Percentiles rank a stretch among this genome's conserved stretches.
Evolutionary conservation across 2,329 filamentous ascomycete genomes (phyloP).

Genomic region (Ascomycota sp.): DNA sequence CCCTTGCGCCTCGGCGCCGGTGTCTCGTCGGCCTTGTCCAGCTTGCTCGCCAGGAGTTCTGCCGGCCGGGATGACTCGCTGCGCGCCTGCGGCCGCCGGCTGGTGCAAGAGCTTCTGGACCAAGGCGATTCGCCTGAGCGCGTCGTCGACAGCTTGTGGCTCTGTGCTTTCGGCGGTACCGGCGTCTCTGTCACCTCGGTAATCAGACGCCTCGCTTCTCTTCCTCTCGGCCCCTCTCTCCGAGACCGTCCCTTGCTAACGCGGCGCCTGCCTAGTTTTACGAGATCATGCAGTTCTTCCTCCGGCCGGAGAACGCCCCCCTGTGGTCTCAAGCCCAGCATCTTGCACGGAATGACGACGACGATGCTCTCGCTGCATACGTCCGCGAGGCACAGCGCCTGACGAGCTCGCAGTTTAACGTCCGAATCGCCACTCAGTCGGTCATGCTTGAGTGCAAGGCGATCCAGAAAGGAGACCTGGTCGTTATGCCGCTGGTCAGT

Average conservation of each 20-base stretch:
- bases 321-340: conserved; percentile 21
- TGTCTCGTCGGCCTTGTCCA: conserved; percentile 9
- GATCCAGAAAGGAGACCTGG: conserved; percentile 17
- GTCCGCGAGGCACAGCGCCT: conserved; percentile 19
- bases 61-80: conserved; percentile 14
- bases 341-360: conserved; percentile 14
- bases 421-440: conserved; percentile 13
- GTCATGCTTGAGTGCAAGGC: conserved; percentile 16
- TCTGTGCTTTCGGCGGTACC: conserved; percentile 18
- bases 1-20: conserved; percentile 12
- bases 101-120: conserved; percentile 15
- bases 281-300: conserved; percentile 20
- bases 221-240: no score
- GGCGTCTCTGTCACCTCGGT: conserved; percentile 17
- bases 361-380: conserved; percentile 13
- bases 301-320: conserved; percentile 15
- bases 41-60: conserved; percentile 7
- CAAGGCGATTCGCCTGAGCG: conserved; percentile 12
- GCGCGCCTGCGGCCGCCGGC: conserved; percentile 16
- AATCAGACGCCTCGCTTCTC: conserved; percentile 1
- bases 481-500: conserved; percentile 19
- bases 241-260: no score
- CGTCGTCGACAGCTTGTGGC: conserved; percentile 16
- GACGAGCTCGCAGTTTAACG: conserved; percentile 16
- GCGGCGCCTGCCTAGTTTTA: conserved; percentile 15